A percentile compares a stretch with the other conserved stretches of the same genome.
Evolutionary conservation across 169 alveolate genomes (phyloP).

Genomic region (Plasmodium relictum): DNA sequence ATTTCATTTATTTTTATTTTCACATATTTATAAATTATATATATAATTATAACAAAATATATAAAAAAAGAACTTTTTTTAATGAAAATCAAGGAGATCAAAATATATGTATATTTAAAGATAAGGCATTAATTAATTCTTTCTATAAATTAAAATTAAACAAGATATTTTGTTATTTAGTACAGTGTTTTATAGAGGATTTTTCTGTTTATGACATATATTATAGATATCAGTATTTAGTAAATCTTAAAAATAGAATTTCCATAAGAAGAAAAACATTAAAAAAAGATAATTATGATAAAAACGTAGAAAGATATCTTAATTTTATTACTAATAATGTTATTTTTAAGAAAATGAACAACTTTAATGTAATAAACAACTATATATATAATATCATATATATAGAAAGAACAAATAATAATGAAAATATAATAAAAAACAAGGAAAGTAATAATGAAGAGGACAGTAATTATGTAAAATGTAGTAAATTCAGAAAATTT

Average conservation of each 20-base stretch:
- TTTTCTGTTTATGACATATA: slow-evolving; percentile 39
- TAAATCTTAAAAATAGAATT: slow-evolving; percentile 39
- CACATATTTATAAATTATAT: slow-evolving; percentile 43
- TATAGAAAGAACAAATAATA: background rate
- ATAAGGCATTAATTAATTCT: slow-evolving; percentile 19
- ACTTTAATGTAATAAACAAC: slow-evolving; percentile 30
- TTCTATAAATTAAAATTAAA: slow-evolving; percentile 28
- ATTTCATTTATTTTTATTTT: slow-evolving; percentile 26
- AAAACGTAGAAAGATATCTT: slow-evolving; percentile 30
- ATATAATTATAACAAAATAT: slow-evolving; percentile 18
- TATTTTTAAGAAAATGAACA: slow-evolving; percentile 9
- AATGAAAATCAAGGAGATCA: background rate
- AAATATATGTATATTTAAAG: slow-evolving; percentile 25
- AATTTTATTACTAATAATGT: slow-evolving; percentile 40
- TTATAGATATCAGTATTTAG: slow-evolving; percentile 43
- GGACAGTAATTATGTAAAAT: background rate
- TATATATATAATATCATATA: slow-evolving; percentile 13
- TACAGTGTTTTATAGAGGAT: slow-evolving; percentile 31
- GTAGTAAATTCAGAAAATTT: background rate
- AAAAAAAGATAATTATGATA: background rate
- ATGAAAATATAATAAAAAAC: background rate
- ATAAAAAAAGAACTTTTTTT: slow-evolving; percentile 10
- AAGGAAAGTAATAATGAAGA: background rate
- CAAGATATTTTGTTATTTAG: slow-evolving; percentile 33
- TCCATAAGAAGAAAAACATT: background rate